Conservation (phyloP, 129 eudicot species). For the Calendula officinalis region DNA sequence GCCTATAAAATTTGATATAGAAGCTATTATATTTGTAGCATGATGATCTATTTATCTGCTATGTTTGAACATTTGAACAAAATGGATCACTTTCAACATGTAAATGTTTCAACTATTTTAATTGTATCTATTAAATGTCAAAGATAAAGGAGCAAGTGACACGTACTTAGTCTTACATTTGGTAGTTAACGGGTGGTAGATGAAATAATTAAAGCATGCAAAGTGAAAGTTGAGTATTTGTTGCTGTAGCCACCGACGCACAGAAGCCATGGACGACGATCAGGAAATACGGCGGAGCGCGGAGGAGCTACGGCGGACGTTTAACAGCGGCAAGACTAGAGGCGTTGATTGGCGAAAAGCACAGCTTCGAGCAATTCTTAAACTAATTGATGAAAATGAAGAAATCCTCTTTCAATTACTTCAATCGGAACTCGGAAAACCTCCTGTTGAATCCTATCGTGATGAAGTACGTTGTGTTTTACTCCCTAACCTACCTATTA, state of each 20-base stretch:
- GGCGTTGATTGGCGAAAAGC: constrained; percentile 62
- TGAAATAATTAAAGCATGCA: constrained; percentile 2
- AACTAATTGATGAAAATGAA: constrained; percentile 58
- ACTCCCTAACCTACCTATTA: neutral
- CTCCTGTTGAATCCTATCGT: constrained; percentile 74
- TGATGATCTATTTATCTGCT: no score
- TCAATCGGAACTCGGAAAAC: constrained; percentile 71
- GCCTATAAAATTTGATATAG: no score
- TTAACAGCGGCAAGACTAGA: constrained; percentile 58
- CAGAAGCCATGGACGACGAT: constrained; percentile 21
- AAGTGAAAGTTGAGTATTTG: neutral
- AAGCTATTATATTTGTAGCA: no score
- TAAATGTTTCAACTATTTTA: no score
- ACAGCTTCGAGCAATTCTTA: constrained; percentile 61
- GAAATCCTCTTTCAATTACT: constrained; percentile 48
- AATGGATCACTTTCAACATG: no score
- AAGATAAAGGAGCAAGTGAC: no score
- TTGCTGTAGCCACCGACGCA: neutral
- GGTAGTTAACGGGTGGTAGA: no score
- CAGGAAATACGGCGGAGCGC: constrained; percentile 20
- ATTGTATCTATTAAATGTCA: no score
- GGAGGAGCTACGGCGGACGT: constrained; percentile 49
- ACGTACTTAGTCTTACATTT: no score
- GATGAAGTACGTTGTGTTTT: constrained; percentile 57
- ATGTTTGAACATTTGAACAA: no score